A percentile compares a stretch with the other conserved stretches of the same genome.
These are phyloP conservation scores for Phytophthora capsici DNA, from an alignment of 352 stramenopile genomes.

Conservation along the genomic window DNA sequence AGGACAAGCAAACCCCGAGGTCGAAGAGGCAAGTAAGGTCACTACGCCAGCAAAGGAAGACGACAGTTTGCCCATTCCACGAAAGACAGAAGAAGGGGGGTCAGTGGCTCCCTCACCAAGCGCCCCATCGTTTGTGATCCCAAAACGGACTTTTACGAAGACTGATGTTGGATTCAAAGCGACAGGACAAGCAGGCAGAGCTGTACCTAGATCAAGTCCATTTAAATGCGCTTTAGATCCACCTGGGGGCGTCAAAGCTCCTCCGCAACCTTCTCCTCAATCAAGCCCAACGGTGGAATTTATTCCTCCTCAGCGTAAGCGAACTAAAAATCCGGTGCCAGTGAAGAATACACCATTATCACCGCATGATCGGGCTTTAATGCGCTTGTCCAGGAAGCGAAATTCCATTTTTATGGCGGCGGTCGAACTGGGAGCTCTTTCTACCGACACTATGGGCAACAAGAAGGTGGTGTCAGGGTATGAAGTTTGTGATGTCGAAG, in stretches of 20 bases:
- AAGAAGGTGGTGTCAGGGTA: slow-evolving; percentile 37
- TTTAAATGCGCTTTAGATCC: slow-evolving; percentile 4
- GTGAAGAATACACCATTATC: slow-evolving; percentile 32
- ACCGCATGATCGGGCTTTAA: slow-evolving; percentile 49
- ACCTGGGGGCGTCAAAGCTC: background rate
- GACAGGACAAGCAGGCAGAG: background rate
- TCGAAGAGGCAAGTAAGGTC: too few species aligned
- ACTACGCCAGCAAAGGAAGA: too few species aligned
- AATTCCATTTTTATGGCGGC: slow-evolving; percentile 60
- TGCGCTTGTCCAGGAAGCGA: slow-evolving; percentile 55
- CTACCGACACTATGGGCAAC: slow-evolving; percentile 1
- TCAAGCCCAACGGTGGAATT: slow-evolving; percentile 7
- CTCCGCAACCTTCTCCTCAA: slow-evolving; percentile 10
- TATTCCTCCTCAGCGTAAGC: slow-evolving; percentile 15
- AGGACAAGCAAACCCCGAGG: background rate
- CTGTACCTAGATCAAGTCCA: background rate
- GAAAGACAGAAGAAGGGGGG: slow-evolving; percentile 13
- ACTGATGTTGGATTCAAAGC: background rate
- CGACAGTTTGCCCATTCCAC: slow-evolving; percentile 27
- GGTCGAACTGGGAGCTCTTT: slow-evolving; percentile 22
- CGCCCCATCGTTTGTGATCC: slow-evolving; percentile 34
- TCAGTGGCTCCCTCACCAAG: background rate
- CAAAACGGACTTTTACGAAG: slow-evolving; percentile 29
- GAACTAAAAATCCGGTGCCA: slow-evolving; percentile 60
- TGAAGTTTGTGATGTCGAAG: slow-evolving; percentile 38